Evolutionary conservation across 306 rosid species (phyloP), one percentile per base, ranked within the genome.

Genomic region (Malus fusca): DNA sequence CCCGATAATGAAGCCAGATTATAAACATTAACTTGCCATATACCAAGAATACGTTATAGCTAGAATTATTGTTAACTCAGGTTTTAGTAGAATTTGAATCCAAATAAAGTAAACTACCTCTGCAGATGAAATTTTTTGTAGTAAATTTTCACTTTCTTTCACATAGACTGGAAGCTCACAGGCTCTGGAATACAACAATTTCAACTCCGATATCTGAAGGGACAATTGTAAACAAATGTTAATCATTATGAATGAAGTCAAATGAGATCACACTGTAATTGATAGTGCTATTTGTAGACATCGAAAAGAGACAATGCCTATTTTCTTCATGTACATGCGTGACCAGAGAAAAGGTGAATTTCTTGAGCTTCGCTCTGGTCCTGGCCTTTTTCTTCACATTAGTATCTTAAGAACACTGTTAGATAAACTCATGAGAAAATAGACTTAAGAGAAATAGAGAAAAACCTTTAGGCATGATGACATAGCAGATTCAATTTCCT

Each of bases 141-240:
- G 82, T 64, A 95, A 83, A 35, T 84, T 84, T 73, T 89, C 88
- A 46, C 84, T 85, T 84, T 87, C 92, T 75, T 85, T 85, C 71
- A 90, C 70, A 51, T 85, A 73, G 79, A 92, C 69, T 44, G 97
- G 97, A 46, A 88, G 82, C 79, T 82, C 86, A 73, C 88, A 75
- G 74, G 79, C 87, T 92, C 81, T 85, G 79, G 92, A 82, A 88
- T 90, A 78, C 75, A 95, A 74, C 71, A 71, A 69, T 82, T 92
- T 97, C 97, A 93, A 88, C 81, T 89, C 93, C 69, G 87, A 82
- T 77, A 95, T 75, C 99, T 95, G 90, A 40, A 86, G 72, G 42
- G 75, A 80, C 77, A 63, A 48, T 72, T 73, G 23, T 19, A 53
- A 66, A 73, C 25, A 67, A 55, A 81, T 42, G 60, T 30, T 63